phyloP scores from a whole-genome alignment of 768 basidiomycete genomes.

The Tulasnella sp. region DNA sequence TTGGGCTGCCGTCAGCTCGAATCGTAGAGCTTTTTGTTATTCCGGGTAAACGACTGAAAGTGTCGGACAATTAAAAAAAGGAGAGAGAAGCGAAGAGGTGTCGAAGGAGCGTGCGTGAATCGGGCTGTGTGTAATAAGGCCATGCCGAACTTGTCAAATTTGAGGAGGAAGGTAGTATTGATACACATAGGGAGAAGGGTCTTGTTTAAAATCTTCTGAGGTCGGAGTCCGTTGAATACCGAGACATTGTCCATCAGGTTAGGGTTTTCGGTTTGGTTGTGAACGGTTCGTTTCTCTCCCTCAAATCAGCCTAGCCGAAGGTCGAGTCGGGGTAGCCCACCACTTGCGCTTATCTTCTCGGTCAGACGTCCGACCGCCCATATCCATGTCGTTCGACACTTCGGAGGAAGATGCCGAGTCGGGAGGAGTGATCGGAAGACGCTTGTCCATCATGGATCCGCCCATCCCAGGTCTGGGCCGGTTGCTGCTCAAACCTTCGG shows the following conservation, averaged over 20 bases:
- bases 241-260: background rate
- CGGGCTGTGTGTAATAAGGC: background rate
- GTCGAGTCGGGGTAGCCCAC: background rate
- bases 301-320: background rate
- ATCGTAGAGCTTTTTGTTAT: background rate
- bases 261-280: background rate
- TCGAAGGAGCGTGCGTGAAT: background rate
- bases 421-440: conserved; percentile 18
- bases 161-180: background rate
- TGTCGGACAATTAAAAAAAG: background rate
- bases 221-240: background rate
- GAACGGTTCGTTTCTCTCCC: background rate
- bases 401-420: conserved; percentile 22
- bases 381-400: conserved; percentile 21
- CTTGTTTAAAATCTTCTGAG: background rate
- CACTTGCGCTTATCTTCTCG: background rate
- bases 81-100: background rate
- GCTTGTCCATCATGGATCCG: background rate
- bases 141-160: background rate
- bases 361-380: background rate
- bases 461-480: background rate
- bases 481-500: background rate
- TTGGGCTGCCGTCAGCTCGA: background rate
- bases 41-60: background rate
- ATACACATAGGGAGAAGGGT: background rate